Evolutionary conservation across 768 basidiomycete genomes (phyloP).

Genomic region (Tulasnella sp.): DNA sequence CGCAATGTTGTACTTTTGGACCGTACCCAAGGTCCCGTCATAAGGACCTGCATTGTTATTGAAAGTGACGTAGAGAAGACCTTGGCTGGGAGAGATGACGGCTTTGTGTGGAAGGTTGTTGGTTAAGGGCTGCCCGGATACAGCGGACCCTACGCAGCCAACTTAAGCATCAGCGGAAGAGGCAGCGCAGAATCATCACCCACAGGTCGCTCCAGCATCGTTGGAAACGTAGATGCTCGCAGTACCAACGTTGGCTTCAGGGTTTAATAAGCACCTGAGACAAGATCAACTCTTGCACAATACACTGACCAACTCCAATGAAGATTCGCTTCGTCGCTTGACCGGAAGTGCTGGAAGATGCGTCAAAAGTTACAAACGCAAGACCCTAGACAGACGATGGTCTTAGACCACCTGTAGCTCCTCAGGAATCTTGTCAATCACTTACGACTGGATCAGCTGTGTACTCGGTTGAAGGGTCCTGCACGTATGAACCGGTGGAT

Average conservation of each 20-base stretch:
- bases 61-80: conserved; percentile 56
- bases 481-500: conserved; percentile 52
- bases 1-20: conserved; percentile 45
- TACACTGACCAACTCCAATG: conserved; percentile 48
- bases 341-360: conserved; percentile 41
- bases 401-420: conserved; percentile 14
- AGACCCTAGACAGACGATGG: conserved; percentile 43
- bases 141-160: conserved; percentile 46
- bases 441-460: not conserved
- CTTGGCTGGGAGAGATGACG: conserved; percentile 56
- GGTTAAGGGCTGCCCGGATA: conserved; percentile 51
- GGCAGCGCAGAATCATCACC: conserved; percentile 27
- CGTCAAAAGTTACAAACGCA: conserved; percentile 60
- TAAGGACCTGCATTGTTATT: conserved; percentile 54
- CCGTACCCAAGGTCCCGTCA: conserved; percentile 52
- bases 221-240: conserved; percentile 54
- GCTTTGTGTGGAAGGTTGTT: conserved; percentile 63
- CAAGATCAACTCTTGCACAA: not conserved
- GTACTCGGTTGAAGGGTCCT: conserved; percentile 35
- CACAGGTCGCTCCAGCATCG: conserved; percentile 58
- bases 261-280: not conserved
- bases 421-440: not conserved
- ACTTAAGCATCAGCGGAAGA: not conserved
- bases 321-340: conserved; percentile 59
- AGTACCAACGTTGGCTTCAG: conserved; percentile 46